Evolutionary conservation across 768 basidiomycete genomes (phyloP), one percentile per base, ranked within the genome.

Genomic region (Mycena vitilis): DNA sequence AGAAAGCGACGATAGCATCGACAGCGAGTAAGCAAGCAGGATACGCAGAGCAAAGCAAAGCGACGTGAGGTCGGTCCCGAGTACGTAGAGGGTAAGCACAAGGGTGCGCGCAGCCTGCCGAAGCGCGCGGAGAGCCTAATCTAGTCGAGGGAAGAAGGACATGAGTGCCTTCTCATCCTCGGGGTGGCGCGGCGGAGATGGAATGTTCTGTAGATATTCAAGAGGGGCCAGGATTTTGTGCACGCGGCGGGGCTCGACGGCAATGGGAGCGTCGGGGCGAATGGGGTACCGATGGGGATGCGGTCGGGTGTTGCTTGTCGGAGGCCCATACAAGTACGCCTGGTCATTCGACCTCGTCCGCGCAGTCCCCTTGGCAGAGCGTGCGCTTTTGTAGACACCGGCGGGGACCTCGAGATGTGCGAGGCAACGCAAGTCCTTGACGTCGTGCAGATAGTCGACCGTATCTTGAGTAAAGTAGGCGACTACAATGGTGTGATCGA

Each of bases 381-480:
- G 87, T 6, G 92, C 92, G 72, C 90, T 90, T 68, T 82, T 84
- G 71, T 94, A 94, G 63, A 79, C 85, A 22, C 88, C 88, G 5
- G 77, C 76, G 0, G 93, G 92, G 44, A 90, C 88, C 9, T 78
- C 75, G 25, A 94, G 75, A 42, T 75, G 73, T 12, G 84, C 82
- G 53, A 94, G 83, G 49, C 83, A 77, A 15, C 87, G 86, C 49
- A 87, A 78, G 57, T 92, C 87, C 59, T 91, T 85, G 51, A 94
- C 84, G 4, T 87, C 89, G 53, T 74, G 78, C 23, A 94, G 82
- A 58, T 81, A 79, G 59, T 89, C 83, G 38, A 88, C 76, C 0
- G 88, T 86, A 37, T 90, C 88, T 48, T 88, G 84, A 0, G 89
- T 91, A 74, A 89, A 93, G 79, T 94, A 94, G 11, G 93, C 93